Conservation (phyloP, 257 asterid species). For the Solanum clarkiae region DNA sequence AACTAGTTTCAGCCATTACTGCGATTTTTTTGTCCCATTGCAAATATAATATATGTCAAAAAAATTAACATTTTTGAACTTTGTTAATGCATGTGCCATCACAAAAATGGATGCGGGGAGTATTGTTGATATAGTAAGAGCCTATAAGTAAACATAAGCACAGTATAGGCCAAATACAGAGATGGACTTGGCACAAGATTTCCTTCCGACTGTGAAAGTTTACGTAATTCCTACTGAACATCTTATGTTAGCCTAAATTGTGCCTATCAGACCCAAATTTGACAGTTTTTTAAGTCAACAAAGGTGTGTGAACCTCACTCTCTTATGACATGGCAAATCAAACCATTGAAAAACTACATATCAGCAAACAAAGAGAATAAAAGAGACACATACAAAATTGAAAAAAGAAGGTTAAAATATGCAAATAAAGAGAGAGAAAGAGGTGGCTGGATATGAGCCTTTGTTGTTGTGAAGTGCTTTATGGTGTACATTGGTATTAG, state of each 20-base stretch:
- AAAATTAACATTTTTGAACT: neutral
- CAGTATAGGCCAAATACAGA: neutral
- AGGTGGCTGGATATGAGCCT: neutral
- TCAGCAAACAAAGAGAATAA: neutral
- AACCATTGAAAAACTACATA: neutral
- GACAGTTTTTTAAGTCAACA: neutral
- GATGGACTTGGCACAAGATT: neutral
- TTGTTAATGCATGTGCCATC: neutral
- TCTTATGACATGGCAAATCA: neutral
- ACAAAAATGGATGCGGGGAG: neutral
- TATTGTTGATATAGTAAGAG: neutral
- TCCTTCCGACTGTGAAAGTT: neutral
- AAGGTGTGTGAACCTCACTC: neutral
- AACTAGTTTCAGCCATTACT: neutral
- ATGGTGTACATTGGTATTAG: neutral
- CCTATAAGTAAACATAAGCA: neutral
- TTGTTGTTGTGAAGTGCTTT: neutral
- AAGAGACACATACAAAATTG: neutral
- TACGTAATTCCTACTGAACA: neutral
- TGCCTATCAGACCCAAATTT: neutral
- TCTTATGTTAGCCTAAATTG: neutral
- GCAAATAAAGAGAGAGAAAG: neutral
- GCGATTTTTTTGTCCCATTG: neutral
- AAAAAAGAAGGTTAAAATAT: neutral
- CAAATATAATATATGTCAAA: neutral